These are phyloP conservation scores for Paramecium tetraurelia DNA, from an alignment of 73 alveolate genomes.

Conservation along the genomic window DNA sequence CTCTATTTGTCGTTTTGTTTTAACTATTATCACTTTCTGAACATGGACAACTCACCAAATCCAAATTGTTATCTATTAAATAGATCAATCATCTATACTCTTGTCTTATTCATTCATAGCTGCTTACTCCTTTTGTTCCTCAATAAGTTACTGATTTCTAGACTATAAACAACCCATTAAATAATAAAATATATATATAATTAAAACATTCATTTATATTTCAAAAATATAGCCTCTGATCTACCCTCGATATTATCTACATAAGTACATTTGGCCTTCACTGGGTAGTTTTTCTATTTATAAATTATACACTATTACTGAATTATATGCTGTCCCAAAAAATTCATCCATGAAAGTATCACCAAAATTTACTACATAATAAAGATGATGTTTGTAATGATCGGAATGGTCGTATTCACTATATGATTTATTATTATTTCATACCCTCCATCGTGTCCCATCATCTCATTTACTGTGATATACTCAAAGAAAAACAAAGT, in stretches of 20 bases:
- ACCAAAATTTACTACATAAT: conserved; percentile 31
- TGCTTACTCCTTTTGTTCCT: not conserved
- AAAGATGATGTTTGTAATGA: conserved; percentile 42
- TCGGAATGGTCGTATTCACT: conserved; percentile 10
- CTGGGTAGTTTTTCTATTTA: not conserved
- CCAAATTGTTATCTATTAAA: not conserved
- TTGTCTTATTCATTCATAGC: conserved; percentile 9
- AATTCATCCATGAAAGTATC: conserved; percentile 36
- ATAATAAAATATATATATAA: not conserved
- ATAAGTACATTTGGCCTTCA: conserved; percentile 3
- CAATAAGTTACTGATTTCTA: not conserved
- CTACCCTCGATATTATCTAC: not conserved
- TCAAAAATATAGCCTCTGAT: not conserved
- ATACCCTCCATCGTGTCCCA: conserved; percentile 45
- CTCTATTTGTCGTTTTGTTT: not conserved
- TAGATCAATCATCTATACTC: not conserved
- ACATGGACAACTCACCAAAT: not conserved
- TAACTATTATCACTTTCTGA: not conserved
- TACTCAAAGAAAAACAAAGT: conserved; percentile 24
- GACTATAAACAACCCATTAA: conserved; percentile 24
- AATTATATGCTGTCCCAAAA: not conserved
- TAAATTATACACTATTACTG: not conserved
- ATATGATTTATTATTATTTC: not conserved
- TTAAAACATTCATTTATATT: conserved; percentile 22
- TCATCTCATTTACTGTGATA: not conserved